phyloP scores from a whole-genome alignment of 192 early-diverging fungal genomes.

The Coemansia erecta region DNA sequence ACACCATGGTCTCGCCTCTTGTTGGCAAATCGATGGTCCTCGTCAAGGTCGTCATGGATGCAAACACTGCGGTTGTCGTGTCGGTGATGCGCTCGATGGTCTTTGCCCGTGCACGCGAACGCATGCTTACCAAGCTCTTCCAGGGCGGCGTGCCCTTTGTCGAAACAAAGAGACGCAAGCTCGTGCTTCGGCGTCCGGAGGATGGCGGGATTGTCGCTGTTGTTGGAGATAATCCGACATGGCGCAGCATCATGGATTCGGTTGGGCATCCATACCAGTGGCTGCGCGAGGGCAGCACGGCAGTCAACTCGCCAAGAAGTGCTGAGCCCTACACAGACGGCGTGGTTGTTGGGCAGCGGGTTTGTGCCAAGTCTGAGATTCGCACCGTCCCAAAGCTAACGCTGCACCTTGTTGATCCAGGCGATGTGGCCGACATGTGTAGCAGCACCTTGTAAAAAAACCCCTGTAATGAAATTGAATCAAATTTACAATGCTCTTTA shows the following conservation, averaged over 20 bases:
- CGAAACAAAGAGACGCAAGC: constrained; percentile 30
- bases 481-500: too few relatives aligned
- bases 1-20: constrained; percentile 27
- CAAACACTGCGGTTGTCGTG: constrained; percentile 20
- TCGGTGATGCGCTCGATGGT: constrained; percentile 40
- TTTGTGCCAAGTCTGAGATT: neutral
- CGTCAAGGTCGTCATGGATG: constrained; percentile 46
- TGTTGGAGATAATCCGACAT: constrained; percentile 36
- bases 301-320: neutral
- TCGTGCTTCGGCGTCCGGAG: constrained; percentile 22
- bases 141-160: constrained; percentile 41
- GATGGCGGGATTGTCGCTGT: constrained; percentile 20
- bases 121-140: constrained; percentile 49
- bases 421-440: constrained; percentile 1
- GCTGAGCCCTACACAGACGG: constrained; percentile 1
- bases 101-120: constrained; percentile 49
- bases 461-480: neutral
- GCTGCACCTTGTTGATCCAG: constrained; percentile 22
- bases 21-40: constrained; percentile 51
- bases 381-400: constrained; percentile 41
- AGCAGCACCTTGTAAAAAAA: neutral
- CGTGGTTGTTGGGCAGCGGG: neutral
- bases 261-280: constrained; percentile 1
- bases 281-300: constrained; percentile 1
- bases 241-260: constrained; percentile 44